Conservation (phyloP, 2,329 filamentous ascomycete genomes). For the Aspergillus awamori region DNA sequence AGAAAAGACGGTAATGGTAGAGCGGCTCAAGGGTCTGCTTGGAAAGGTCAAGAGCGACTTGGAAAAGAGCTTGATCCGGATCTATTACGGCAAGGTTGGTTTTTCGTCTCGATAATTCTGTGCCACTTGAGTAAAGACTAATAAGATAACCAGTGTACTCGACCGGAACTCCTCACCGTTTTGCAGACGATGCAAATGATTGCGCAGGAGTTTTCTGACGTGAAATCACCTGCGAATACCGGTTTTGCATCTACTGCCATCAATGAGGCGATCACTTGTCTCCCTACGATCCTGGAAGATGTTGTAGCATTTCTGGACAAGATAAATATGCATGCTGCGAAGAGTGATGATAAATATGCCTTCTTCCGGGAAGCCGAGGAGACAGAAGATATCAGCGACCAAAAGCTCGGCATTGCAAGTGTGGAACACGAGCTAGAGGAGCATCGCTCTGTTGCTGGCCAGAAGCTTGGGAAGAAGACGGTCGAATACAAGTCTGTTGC, state of each 20-base stretch:
- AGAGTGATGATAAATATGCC: constrained; percentile 84
- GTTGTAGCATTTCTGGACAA: constrained; percentile 77
- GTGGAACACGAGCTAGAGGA: constrained; percentile 86
- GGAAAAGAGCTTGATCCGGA: constrained; percentile 88
- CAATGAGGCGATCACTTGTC: constrained; percentile 68
- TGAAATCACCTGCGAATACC: constrained; percentile 66
- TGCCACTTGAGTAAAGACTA: constrained; percentile 14
- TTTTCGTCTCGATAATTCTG: not conserved
- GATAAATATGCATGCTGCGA: constrained; percentile 82
- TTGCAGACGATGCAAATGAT: constrained; percentile 85
- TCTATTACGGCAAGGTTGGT: constrained; percentile 84
- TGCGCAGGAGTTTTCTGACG: constrained; percentile 71
- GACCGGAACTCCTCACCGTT: constrained; percentile 81
- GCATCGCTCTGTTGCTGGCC: constrained; percentile 71
- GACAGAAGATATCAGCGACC: constrained; percentile 83
- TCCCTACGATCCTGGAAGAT: constrained; percentile 75
- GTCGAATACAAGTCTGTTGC: constrained; percentile 81
- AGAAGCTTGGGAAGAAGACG: constrained; percentile 71
- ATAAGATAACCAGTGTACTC: constrained; percentile 62
- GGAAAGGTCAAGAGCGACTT: constrained; percentile 75
- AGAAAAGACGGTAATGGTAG: constrained; percentile 66
- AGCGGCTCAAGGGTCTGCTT: constrained; percentile 74
- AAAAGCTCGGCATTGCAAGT: constrained; percentile 87
- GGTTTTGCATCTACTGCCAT: constrained; percentile 74
- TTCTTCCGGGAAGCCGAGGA: constrained; percentile 90